These are phyloP conservation scores for Malassezia globosa DNA, from an alignment of 1,284 basidiomycete species.

Conservation along the genomic window DNA sequence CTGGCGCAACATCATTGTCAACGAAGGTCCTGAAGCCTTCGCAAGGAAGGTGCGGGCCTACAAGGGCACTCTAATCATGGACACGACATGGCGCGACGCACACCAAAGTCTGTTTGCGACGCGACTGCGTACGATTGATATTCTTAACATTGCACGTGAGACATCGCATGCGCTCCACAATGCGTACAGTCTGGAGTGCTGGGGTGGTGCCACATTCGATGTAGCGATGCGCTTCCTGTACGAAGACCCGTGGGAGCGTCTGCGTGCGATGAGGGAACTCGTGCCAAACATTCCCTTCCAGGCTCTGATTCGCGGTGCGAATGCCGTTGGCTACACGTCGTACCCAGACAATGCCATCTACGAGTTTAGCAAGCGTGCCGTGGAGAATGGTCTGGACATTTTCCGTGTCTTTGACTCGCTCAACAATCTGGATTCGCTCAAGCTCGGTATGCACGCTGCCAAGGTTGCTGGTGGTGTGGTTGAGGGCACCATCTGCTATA, in stretches of 20 bases:
- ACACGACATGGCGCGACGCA: slow-evolving; percentile 96
- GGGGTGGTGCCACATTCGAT: slow-evolving; percentile 99
- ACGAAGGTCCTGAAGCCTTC: slow-evolving; percentile 94
- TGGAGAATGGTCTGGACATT: slow-evolving; percentile 97
- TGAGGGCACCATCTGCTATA: slow-evolving; percentile 80
- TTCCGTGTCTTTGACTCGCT: slow-evolving; percentile 99
- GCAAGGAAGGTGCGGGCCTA: slow-evolving; percentile 95
- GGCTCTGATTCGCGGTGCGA: slow-evolving; percentile 94
- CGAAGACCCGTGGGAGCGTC: slow-evolving; percentile 97
- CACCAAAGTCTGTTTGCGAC: slow-evolving; percentile 97
- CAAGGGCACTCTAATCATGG: slow-evolving; percentile 62
- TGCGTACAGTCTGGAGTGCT: slow-evolving; percentile 94
- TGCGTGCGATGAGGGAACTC: slow-evolving; percentile 83
- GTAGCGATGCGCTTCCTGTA: slow-evolving; percentile 99
- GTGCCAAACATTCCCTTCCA: slow-evolving; percentile 99
- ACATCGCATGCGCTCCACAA: slow-evolving; percentile 78
- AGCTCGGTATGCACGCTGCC: slow-evolving; percentile 73
- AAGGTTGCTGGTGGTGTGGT: slow-evolving; percentile 99
- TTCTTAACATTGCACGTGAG: slow-evolving; percentile 97
- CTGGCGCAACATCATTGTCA: slow-evolving; percentile 98
- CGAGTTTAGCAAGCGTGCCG: slow-evolving; percentile 66
- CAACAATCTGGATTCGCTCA: slow-evolving; percentile 46
- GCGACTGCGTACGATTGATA: slow-evolving; percentile 87
- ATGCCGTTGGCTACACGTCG: slow-evolving; percentile 97
- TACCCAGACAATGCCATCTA: slow-evolving; percentile 99